Percentiles rank a stretch among this genome's conserved stretches.
These are phyloP conservation scores for Metschnikowia bowlesiae DNA, from an alignment of 805 yeast genomes.

Conservation along the genomic window DNA sequence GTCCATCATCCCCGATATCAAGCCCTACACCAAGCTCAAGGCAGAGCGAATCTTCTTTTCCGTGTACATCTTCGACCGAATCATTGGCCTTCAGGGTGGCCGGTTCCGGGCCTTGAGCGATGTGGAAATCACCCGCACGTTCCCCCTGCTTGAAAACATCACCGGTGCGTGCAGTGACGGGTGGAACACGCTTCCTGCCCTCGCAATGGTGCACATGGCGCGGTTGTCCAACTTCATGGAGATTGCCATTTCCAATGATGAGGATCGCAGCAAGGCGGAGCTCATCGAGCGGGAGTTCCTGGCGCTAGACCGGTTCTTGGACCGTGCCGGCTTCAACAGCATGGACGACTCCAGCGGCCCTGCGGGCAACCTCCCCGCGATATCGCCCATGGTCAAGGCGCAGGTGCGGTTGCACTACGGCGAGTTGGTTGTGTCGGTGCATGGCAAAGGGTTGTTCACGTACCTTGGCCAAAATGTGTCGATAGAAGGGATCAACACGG, in stretches of 20 bases:
- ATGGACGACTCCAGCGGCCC: constrained; percentile 2
- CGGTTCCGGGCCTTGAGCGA: constrained; percentile 35
- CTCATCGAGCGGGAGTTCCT: constrained; percentile 30
- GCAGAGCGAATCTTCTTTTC: constrained; percentile 52
- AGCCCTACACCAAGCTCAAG: constrained; percentile 42
- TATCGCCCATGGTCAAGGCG: constrained; percentile 22
- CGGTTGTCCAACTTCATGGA: constrained; percentile 35
- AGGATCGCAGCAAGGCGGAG: constrained; percentile 25
- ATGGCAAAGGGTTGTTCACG: constrained; percentile 31
- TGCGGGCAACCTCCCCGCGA: constrained; percentile 7
- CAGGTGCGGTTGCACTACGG: constrained; percentile 39
- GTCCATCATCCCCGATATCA: constrained; percentile 15
- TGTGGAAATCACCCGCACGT: constrained; percentile 31
- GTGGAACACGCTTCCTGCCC: constrained; percentile 47
- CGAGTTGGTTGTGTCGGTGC: constrained; percentile 33
- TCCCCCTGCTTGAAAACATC: constrained; percentile 27
- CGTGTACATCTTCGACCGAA: constrained; percentile 50
- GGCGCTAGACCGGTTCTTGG: constrained; percentile 29
- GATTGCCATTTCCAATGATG: constrained; percentile 23
- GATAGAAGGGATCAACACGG: constrained; percentile 28
- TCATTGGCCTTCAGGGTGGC: constrained; percentile 52
- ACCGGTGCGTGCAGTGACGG: constrained; percentile 35
- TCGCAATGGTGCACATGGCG: constrained; percentile 44
- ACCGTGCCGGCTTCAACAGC: constrained; percentile 31
- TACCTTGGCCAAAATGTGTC: constrained; percentile 30